Base-by-base conservation (phyloP, 2,329 filamentous ascomycete species). In the Aphanoascus verrucosus region DNA sequence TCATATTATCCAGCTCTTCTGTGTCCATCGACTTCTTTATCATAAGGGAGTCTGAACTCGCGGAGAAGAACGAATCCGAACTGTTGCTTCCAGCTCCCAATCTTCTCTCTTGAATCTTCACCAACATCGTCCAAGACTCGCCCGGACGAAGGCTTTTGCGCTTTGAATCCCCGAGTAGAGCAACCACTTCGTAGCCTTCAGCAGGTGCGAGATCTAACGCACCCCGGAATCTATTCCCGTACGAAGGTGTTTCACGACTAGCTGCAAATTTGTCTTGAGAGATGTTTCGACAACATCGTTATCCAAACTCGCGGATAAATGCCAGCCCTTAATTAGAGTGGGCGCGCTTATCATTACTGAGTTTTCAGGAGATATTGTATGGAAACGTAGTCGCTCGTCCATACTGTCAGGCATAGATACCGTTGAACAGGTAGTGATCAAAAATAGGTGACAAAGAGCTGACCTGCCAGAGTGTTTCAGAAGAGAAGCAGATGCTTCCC, bases 381-480 rank as follows among this genome's bases (percentile, higher is more conserved):
- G 67, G 32, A 69, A 59, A 14, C 65, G 63, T 23, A 70, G 57
- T 8, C 58, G 59, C 4, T 58, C 57, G 35, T 64, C 56, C 12
- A 60, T 57, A 28, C 50, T 53, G 35, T 61, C 57, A 6, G 54
- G 53, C 8, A 65, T 50, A 12, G 58, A 55, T 6, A 56, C 55
- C 35, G 54, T 58, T 5, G 59, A 52, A 8, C 57, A 57, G 3
- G 61, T 54, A 23, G 67, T 67, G 23, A 69, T 43, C 9, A 69
- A 56, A 48, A 69, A 65, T 32, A 69, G 50, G 57, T 70, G 67
- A 17, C 66, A 62, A 40, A 63, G 63, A 1, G 65, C 62, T 15
- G 58, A 48, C 32, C 61, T 58, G 14, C 60, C 55, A n/a, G 57
- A 59, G 14, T 53, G 48, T 9, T 55, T 47, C 14, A 59, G 37